These are phyloP conservation scores for Penicillium sclerotigenum DNA, from an alignment of 2,329 filamentous ascomycete genomes.

Conservation along the genomic window DNA sequence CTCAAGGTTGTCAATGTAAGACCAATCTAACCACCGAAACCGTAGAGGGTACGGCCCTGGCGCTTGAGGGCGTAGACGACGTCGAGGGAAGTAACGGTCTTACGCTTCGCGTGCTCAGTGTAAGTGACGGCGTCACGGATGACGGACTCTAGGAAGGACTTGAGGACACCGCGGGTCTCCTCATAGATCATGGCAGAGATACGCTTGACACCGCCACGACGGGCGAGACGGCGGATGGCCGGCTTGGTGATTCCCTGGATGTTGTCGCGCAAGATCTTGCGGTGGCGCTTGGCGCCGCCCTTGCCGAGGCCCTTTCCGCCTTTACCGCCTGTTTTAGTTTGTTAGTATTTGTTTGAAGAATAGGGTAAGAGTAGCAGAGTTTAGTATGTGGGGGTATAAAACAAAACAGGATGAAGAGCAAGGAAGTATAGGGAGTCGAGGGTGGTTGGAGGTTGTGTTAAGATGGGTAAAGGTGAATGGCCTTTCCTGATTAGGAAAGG, in stretches of 20 bases:
- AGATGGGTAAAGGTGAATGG: not conserved
- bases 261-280: constrained; percentile 99
- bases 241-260: constrained; percentile 99
- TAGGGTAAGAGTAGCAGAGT: not conserved
- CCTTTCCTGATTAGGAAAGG: constrained; percentile 12
- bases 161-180: constrained; percentile 76
- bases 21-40: constrained; percentile 74
- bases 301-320: constrained; percentile 97
- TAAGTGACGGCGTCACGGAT: constrained; percentile 78
- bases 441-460: constrained; percentile 9
- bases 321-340: constrained; percentile 68
- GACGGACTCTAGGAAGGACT: constrained; percentile 79
- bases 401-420: not conserved
- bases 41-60: constrained; percentile 72
- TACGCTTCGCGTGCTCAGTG: constrained; percentile 77
- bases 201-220: constrained; percentile 99
- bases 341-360: constrained; percentile 13
- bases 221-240: constrained; percentile 95
- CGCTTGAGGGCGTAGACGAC: constrained; percentile 64
- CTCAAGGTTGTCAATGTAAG: not conserved
- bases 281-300: constrained; percentile 97
- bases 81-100: constrained; percentile 56
- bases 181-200: constrained; percentile 94
- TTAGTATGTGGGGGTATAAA: too few species aligned
- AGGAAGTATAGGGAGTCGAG: not conserved